Conservation (phyloP, 495 filamentous ascomycete species). For the Penicillium tannophilum region DNA sequence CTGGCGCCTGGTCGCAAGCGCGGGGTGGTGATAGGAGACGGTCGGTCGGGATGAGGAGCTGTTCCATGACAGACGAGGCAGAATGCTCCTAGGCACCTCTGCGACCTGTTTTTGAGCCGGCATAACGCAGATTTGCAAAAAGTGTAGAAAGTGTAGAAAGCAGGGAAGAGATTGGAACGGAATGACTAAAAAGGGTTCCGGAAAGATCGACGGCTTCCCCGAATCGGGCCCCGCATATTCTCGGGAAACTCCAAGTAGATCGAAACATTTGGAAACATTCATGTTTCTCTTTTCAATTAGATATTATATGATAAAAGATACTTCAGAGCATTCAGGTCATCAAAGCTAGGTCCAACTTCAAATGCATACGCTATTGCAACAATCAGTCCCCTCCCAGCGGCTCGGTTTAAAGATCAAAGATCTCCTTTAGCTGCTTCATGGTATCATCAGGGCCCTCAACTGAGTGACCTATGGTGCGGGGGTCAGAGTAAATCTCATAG, state of each 20-base stretch:
- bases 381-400: not conserved
- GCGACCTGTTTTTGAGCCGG: slow-evolving; percentile 40
- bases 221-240: slow-evolving; percentile 13
- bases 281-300: not conserved
- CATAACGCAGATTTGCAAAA: slow-evolving; percentile 26
- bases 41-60: slow-evolving; percentile 41
- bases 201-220: slow-evolving; percentile 24
- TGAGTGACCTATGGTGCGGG: slow-evolving; percentile 78
- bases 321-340: not conserved
- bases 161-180: slow-evolving; percentile 18
- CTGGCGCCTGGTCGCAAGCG: slow-evolving; percentile 29
- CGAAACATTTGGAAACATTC: not conserved
- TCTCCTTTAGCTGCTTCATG: slow-evolving; percentile 68
- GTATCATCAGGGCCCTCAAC: slow-evolving; percentile 85
- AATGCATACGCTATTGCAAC: not conserved
- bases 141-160: not conserved
- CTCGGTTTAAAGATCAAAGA: slow-evolving; percentile 67
- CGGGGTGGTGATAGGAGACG: slow-evolving; percentile 32
- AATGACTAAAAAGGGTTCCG: slow-evolving; percentile 27
- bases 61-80: slow-evolving; percentile 50
- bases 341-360: not conserved
- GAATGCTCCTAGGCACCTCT: slow-evolving; percentile 43
- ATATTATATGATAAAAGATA: not conserved
- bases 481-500: slow-evolving; percentile 86
- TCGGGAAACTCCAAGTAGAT: slow-evolving; percentile 16